phyloP scores from a whole-genome alignment of 805 yeast genomes.

The Monosporozyma siamensis region DNA sequence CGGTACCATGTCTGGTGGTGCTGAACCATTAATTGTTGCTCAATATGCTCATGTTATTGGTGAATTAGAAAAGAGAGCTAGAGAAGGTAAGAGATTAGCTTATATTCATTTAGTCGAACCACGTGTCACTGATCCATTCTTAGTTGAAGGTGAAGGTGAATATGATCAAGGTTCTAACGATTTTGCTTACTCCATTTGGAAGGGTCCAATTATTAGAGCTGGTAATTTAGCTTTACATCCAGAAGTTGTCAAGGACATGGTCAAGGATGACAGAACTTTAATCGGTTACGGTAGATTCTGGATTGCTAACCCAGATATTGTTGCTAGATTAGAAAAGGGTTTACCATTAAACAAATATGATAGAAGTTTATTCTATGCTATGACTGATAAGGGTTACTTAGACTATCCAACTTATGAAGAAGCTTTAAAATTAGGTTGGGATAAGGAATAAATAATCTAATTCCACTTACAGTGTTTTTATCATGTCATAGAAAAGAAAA shows the following conservation, averaged over 20 bases:
- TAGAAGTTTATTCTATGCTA: constrained; percentile 39
- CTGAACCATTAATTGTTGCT: constrained; percentile 30
- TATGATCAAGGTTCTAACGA: constrained; percentile 29
- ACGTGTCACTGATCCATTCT: constrained; percentile 16
- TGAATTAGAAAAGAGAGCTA: constrained; percentile 35
- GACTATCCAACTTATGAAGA: constrained; percentile 35
- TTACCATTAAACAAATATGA: constrained; percentile 37
- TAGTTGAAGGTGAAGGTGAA: constrained; percentile 22
- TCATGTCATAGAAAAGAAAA: not conserved
- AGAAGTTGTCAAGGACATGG: constrained; percentile 22
- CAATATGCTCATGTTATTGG: constrained; percentile 35
- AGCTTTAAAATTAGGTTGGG: constrained; percentile 15
- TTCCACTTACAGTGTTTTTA: not conserved
- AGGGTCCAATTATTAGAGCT: constrained; percentile 36
- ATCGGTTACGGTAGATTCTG: constrained; percentile 39
- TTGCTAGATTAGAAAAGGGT: constrained; percentile 35
- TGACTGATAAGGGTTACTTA: constrained; percentile 33
- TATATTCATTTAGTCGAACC: constrained; percentile 36
- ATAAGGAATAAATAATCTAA: not conserved
- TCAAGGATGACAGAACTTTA: constrained; percentile 35
- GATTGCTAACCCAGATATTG: constrained; percentile 49
- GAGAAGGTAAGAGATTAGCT: constrained; percentile 33
- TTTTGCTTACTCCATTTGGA: constrained; percentile 35
- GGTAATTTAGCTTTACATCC: constrained; percentile 29
- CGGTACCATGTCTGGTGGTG: constrained; percentile 33